Percentiles rank a stretch among this genome's conserved stretches.
Evolutionary conservation across 1,284 basidiomycete species (phyloP).

Genomic region (Erythrobasidium hasegawianum): DNA sequence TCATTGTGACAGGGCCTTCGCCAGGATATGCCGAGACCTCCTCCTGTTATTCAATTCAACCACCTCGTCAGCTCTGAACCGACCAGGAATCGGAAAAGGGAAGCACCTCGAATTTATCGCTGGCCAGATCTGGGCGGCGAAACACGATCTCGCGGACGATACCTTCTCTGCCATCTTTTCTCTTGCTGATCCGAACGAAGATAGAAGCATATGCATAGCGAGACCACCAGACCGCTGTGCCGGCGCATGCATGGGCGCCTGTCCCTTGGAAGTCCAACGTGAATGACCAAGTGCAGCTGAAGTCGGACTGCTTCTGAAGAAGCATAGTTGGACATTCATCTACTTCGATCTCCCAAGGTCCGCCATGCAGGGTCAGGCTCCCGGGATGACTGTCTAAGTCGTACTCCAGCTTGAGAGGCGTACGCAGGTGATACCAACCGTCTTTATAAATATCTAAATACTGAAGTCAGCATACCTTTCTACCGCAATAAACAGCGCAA

Average conservation of each 20-base stretch:
- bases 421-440: slow-evolving; percentile 14
- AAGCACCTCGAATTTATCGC: not conserved
- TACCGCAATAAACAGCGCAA: no score
- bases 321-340: slow-evolving; percentile 18
- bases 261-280: not conserved
- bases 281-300: not conserved
- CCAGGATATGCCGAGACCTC: not conserved
- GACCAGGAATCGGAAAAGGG: not conserved
- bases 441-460: slow-evolving; percentile 5
- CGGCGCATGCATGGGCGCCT: not conserved
- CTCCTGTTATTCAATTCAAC: not conserved
- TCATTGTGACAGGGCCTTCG: not conserved
- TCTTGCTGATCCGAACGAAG: not conserved
- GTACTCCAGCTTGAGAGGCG: slow-evolving; percentile 9
- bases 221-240: slow-evolving; percentile 10
- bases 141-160: slow-evolving; percentile 3
- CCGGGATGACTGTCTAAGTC: slow-evolving; percentile 5
- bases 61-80: not conserved
- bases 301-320: slow-evolving; percentile 13
- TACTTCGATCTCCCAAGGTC: not conserved
- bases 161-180: not conserved
- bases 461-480: no score
- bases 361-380: slow-evolving; percentile 2
- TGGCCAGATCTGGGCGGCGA: slow-evolving; percentile 11
- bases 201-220: slow-evolving; percentile 14